A percentile compares a stretch with the other conserved stretches of the same genome.
Evolutionary conservation across 164 flowering plant species (phyloP).

Genomic region (Tetracentron sinense): DNA sequence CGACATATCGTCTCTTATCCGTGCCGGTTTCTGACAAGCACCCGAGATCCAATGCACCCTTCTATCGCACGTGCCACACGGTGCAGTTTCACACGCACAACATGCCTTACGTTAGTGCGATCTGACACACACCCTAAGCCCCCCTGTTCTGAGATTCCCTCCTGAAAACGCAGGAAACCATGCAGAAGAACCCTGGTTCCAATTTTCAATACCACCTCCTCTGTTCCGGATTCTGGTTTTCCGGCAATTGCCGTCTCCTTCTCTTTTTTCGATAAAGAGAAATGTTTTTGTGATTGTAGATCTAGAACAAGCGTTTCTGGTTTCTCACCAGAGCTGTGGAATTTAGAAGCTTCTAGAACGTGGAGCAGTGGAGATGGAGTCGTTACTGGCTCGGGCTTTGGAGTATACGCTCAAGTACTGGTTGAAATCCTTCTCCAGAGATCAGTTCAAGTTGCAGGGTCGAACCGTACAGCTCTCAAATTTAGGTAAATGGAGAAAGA

Average conservation of each 20-base stretch:
- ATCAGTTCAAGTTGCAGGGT: conserved; percentile 92
- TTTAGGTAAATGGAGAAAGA: conserved; percentile 46
- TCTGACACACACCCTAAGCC: not conserved
- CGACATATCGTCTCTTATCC: too few species aligned
- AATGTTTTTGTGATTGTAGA: not conserved
- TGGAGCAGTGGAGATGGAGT: conserved; percentile 52
- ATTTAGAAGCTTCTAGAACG: conserved; percentile 11
- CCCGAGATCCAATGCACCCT: conserved; percentile 5
- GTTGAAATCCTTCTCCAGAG: conserved; percentile 92
- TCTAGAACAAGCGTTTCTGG: conserved; percentile 4
- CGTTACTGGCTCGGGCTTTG: conserved; percentile 80
- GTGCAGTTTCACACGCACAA: not conserved
- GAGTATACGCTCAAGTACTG: conserved; percentile 97
- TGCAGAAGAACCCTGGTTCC: not conserved
- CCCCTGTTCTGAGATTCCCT: not conserved
- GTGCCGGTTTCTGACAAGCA: conserved; percentile 9
- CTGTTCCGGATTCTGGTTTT: not conserved
- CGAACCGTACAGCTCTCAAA: conserved; percentile 85
- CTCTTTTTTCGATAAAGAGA: not conserved
- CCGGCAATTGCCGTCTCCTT: not conserved
- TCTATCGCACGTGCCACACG: conserved; percentile 7
- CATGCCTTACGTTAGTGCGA: conserved; percentile 3
- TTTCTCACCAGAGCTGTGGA: not conserved
- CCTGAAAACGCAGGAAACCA: conserved; percentile 9
- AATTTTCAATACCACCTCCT: not conserved